These are phyloP conservation scores for Lyophyllum decastes DNA, from an alignment of 768 basidiomycete genomes.

Conservation along the genomic window DNA sequence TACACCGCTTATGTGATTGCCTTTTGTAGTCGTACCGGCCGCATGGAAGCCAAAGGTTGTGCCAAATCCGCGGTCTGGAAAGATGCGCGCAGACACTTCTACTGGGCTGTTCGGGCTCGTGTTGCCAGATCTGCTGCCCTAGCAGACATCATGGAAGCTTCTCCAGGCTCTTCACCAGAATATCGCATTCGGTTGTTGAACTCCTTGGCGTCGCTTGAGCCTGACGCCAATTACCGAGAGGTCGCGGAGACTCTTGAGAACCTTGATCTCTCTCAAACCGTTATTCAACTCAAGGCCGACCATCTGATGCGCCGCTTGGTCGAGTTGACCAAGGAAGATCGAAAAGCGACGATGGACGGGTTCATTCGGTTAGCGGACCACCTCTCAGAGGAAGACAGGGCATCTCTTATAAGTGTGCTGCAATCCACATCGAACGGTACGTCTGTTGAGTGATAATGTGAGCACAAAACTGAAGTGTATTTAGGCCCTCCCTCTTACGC, in stretches of 20 bases:
- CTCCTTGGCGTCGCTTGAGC: slow-evolving; percentile 56
- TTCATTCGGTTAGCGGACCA: slow-evolving; percentile 72
- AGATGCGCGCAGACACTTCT: slow-evolving; percentile 86
- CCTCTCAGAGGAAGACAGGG: slow-evolving; percentile 73
- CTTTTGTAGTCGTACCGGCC: slow-evolving; percentile 76
- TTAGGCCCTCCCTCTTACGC: slow-evolving; percentile 41
- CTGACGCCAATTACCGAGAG: slow-evolving; percentile 53
- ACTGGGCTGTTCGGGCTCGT: slow-evolving; percentile 90
- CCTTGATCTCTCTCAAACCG: slow-evolving; percentile 62
- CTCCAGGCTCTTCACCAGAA: slow-evolving; percentile 67
- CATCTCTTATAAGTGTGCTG: slow-evolving; percentile 58
- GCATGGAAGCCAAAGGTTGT: slow-evolving; percentile 98
- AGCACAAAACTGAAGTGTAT: not conserved
- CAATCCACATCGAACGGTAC: slow-evolving; percentile 61
- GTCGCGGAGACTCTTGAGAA: slow-evolving; percentile 70
- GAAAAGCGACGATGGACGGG: slow-evolving; percentile 75
- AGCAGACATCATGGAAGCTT: slow-evolving; percentile 64
- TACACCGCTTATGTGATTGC: slow-evolving; percentile 7
- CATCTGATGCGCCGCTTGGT: slow-evolving; percentile 67
- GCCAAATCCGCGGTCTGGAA: slow-evolving; percentile 88
- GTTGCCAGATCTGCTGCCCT: slow-evolving; percentile 69
- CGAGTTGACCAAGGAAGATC: slow-evolving; percentile 70
- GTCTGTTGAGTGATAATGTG: slow-evolving; percentile 20
- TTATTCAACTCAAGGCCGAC: slow-evolving; percentile 69
- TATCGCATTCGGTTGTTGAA: slow-evolving; percentile 68